Evolutionary conservation across 306 rosid genomes (phyloP).

Genomic region (Acacia confusa): DNA sequence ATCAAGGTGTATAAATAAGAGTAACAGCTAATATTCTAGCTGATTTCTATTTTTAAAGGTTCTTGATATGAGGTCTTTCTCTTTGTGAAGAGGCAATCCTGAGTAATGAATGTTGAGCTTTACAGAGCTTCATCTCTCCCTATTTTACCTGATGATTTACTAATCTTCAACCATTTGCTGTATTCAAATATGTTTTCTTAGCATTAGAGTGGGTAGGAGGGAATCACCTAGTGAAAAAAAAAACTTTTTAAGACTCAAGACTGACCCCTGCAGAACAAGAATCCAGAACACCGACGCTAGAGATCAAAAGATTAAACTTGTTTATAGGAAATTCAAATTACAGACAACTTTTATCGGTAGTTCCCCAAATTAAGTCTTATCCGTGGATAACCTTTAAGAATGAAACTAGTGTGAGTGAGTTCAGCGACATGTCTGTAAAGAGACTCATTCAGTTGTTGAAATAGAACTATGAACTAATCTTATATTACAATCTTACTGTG

Average conservation of each 20-base stretch:
- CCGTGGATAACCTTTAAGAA: neutral
- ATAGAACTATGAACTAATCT: neutral
- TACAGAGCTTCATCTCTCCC: neutral
- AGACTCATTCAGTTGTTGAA: neutral
- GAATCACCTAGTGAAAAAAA: neutral
- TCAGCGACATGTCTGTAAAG: neutral
- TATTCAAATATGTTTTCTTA: slow-evolving; percentile 2
- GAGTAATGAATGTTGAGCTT: neutral
- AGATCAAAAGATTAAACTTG: neutral
- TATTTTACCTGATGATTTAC: neutral
- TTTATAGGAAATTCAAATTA: neutral
- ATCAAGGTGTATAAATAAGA: neutral
- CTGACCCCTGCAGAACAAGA: neutral
- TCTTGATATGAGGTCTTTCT: neutral
- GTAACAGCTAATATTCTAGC: neutral
- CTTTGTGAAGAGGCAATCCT: neutral
- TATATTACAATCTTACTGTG: too few species aligned
- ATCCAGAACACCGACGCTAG: neutral
- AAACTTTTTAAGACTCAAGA: neutral
- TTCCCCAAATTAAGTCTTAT: neutral
- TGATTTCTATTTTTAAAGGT: neutral
- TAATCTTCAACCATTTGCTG: neutral
- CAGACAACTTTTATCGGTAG: neutral
- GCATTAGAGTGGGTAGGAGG: neutral
- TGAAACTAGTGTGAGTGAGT: neutral